These are phyloP conservation scores for Anastatica hierochuntica DNA, from an alignment of 345 rosid species.

Conservation along the genomic window DNA sequence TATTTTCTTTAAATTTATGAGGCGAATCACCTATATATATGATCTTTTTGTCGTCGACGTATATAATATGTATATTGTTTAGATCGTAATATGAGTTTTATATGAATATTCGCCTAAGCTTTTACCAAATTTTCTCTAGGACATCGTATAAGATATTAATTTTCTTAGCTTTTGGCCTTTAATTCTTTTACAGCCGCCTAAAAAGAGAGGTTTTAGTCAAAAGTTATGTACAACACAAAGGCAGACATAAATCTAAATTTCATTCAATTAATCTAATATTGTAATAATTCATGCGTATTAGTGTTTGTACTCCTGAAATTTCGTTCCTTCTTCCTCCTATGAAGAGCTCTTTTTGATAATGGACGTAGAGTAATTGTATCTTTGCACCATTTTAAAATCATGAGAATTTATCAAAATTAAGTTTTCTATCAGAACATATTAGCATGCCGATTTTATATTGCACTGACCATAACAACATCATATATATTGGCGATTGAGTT, in stretches of 20 bases:
- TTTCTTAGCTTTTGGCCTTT: conserved; percentile 7
- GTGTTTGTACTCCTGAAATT: neutral
- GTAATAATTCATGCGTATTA: too few relatives aligned
- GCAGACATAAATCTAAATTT: neutral
- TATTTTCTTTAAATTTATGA: too few relatives aligned
- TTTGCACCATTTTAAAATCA: too few relatives aligned
- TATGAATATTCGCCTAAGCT: neutral
- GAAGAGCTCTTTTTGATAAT: neutral
- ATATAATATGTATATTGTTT: neutral
- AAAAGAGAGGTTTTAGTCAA: conserved; percentile 10
- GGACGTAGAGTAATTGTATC: too few relatives aligned
- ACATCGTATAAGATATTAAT: conserved; percentile 2
- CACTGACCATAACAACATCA: too few relatives aligned
- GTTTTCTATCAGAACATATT: neutral
- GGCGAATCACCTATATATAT: too few relatives aligned
- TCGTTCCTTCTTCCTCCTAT: neutral
- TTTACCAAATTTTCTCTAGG: conserved; percentile 5
- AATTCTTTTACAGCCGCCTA: conserved; percentile 17
- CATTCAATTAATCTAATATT: too few relatives aligned
- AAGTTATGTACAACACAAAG: conserved; percentile 4
- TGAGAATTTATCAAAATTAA: neutral
- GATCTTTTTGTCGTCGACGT: neutral
- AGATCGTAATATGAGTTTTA: neutral
- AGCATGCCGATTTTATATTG: too few relatives aligned
- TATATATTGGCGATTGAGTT: too few relatives aligned